Conservation (phyloP, 2,329 filamentous ascomycete species). For the Emydomyces testavorans region DNA sequence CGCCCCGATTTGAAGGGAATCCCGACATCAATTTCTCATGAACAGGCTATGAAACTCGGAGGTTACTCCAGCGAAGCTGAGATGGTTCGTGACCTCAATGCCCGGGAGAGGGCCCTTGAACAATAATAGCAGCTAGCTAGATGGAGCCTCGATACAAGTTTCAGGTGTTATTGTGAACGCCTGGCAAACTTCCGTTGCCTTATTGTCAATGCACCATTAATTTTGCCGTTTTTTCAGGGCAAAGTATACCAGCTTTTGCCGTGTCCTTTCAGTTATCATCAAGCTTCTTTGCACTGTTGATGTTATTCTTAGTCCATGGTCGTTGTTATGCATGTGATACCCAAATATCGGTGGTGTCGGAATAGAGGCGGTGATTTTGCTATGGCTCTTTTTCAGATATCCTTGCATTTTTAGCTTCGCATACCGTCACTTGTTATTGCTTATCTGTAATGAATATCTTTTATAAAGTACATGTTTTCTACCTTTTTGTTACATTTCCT, state of each 20-base stretch:
- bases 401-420: background rate
- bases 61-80: conserved; percentile 24
- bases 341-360: conserved; percentile 3
- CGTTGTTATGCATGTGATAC: conserved; percentile 7
- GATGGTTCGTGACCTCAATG: conserved; percentile 26
- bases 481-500: background rate
- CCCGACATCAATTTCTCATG: conserved; percentile 22
- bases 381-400: background rate
- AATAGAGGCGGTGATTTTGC: background rate
- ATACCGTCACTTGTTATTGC: background rate
- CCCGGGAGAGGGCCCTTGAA: conserved; percentile 10
- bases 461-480: conserved; percentile 3
- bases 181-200: background rate
- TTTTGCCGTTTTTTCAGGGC: background rate
- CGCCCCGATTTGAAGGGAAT: conserved; percentile 25
- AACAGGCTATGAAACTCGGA: conserved; percentile 24
- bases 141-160: background rate
- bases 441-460: conserved; percentile 8
- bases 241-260: background rate
- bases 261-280: background rate
- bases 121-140: background rate
- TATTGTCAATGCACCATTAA: background rate
- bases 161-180: background rate
- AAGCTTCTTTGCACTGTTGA: background rate
- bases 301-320: background rate